Conservation (phyloP, 805 yeast species). For the Nakazawaea populi region DNA sequence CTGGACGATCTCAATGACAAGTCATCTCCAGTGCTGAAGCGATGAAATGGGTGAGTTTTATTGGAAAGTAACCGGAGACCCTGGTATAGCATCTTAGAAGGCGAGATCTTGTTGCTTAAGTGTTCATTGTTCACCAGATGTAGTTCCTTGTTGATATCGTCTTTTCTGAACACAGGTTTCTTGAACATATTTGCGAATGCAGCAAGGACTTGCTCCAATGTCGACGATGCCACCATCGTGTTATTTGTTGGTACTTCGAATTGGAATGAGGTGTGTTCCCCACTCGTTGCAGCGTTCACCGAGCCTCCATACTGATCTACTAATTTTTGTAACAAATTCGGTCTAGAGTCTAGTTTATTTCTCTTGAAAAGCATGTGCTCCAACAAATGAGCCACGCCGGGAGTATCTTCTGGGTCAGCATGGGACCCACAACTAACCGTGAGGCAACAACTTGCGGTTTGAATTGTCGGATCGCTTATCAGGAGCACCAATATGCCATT, state of each 20-base stretch:
- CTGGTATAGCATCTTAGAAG: conserved; percentile 49
- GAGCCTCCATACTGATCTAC: conserved; percentile 47
- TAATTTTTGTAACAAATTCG: conserved; percentile 36
- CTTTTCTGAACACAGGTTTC: conserved; percentile 42
- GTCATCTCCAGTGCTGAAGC: conserved; percentile 62
- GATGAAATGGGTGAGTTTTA: conserved; percentile 43
- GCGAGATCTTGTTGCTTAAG: conserved; percentile 37
- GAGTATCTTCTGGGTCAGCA: conserved; percentile 61
- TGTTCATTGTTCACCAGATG: conserved; percentile 66
- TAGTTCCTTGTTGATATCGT: conserved; percentile 42
- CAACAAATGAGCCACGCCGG: conserved; percentile 87
- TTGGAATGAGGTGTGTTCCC: conserved; percentile 58
- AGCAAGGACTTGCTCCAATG: conserved; percentile 37
- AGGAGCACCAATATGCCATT: conserved; percentile 68
- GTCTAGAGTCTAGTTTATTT: conserved; percentile 41
- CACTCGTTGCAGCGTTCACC: conserved; percentile 64
- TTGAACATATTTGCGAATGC: conserved; percentile 47
- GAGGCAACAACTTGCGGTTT: conserved; percentile 61
- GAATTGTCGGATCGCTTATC: conserved; percentile 69
- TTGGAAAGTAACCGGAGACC: conserved; percentile 48
- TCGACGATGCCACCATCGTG: conserved; percentile 11
- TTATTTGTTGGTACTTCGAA: conserved; percentile 51
- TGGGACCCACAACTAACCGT: conserved; percentile 79
- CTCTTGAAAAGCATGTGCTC: conserved; percentile 68
- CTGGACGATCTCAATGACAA: conserved; percentile 37